Evolutionary conservation across 1,284 basidiomycete genomes (phyloP).

Genomic region (Pseudozyma tsukubaensis): DNA sequence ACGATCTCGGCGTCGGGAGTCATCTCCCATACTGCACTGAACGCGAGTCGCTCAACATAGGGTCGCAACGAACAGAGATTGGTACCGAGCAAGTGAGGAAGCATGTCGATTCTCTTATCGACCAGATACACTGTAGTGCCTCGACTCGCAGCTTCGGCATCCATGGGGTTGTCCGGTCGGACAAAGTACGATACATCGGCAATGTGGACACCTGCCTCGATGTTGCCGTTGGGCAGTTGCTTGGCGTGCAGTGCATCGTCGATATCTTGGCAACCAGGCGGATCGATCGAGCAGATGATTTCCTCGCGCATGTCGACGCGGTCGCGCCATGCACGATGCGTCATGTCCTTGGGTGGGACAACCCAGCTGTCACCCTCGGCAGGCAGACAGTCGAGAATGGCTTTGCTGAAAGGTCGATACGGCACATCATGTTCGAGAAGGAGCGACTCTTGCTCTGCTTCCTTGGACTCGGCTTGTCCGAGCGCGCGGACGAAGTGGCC

Average conservation of each 20-base stretch:
- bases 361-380: conserved; percentile 90
- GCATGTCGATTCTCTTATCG: conserved; percentile 99
- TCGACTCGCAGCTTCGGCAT: conserved; percentile 90
- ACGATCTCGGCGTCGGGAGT: conserved; percentile 79
- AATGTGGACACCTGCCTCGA: conserved; percentile 98
- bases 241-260: conserved; percentile 98
- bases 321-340: conserved; percentile 79
- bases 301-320: conserved; percentile 88
- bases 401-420: conserved; percentile 94
- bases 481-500: conserved; percentile 96
- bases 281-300: conserved; percentile 95
- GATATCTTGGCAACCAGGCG: conserved; percentile 96
- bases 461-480: conserved; percentile 90
- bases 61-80: conserved; percentile 95
- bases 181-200: conserved; percentile 99
- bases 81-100: conserved; percentile 91
- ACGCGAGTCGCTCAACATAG: conserved; percentile 92
- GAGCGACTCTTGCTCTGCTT: conserved; percentile 94
- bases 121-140: conserved; percentile 99
- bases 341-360: conserved; percentile 80
- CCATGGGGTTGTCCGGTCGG: conserved; percentile 92
- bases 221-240: conserved; percentile 88
- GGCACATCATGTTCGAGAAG: conserved; percentile 96
- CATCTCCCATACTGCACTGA: conserved; percentile 93
- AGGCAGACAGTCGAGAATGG: conserved; percentile 91